Percentiles rank a stretch among this genome's conserved stretches.
phyloP scores from a whole-genome alignment of 345 rosid genomes.

The Abelmoschus esculentus region DNA sequence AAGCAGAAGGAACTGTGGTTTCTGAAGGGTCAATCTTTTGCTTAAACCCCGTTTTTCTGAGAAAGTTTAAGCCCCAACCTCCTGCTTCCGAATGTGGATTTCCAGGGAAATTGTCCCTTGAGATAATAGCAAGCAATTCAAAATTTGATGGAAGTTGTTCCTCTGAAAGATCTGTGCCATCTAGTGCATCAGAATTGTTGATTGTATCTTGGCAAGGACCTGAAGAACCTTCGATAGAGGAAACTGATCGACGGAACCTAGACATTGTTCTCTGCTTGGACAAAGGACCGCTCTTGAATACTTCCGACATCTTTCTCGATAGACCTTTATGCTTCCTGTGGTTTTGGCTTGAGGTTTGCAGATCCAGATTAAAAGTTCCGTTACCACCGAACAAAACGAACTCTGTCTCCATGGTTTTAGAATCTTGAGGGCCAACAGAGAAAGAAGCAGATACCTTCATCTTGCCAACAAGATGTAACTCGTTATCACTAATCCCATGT shows the following conservation, averaged over 20 bases:
- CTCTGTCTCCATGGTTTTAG: slow-evolving; percentile 56
- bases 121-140: slow-evolving; percentile 67
- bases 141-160: slow-evolving; percentile 54
- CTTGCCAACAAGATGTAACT: slow-evolving; percentile 54
- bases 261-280: slow-evolving; percentile 56
- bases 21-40: slow-evolving; percentile 24
- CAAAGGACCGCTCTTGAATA: slow-evolving; percentile 37
- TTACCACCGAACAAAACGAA: slow-evolving; percentile 54
- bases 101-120: slow-evolving; percentile 42
- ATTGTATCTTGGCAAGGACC: slow-evolving; percentile 39
- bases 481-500: slow-evolving; percentile 23
- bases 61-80: slow-evolving; percentile 97
- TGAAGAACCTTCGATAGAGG: slow-evolving; percentile 38
- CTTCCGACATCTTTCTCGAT: slow-evolving; percentile 56
- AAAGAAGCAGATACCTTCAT: slow-evolving; percentile 62
- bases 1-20: slow-evolving; percentile 19
- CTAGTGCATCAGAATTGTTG: slow-evolving; percentile 26
- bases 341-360: slow-evolving; percentile 27
- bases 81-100: slow-evolving; percentile 35
- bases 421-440: slow-evolving; percentile 33
- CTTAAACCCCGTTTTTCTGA: slow-evolving; percentile 35
- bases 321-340: slow-evolving; percentile 47
- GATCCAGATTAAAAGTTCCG: slow-evolving; percentile 26
- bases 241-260: slow-evolving; percentile 43
- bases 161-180: slow-evolving; percentile 32